Evolutionary conservation across 352 stramenopile species (phyloP).

Genomic region (Pythium rhizo-oryzae): DNA sequence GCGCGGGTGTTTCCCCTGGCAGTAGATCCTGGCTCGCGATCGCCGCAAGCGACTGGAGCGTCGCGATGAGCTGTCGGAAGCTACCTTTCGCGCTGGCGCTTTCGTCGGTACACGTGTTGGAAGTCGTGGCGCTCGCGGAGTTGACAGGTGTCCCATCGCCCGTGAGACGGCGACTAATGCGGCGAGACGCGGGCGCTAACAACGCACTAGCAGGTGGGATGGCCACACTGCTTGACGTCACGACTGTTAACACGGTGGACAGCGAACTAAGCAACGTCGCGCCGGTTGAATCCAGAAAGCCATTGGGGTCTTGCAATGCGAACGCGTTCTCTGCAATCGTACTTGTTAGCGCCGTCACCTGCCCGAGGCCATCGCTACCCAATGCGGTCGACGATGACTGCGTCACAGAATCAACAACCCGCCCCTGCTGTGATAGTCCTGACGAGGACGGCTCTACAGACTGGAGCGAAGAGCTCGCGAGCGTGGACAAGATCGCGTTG

Average conservation of each 20-base stretch:
- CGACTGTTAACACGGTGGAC: constrained; percentile 41
- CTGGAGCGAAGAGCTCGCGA: constrained; percentile 28
- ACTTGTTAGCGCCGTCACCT: constrained; percentile 46
- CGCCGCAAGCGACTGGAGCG: constrained; percentile 53
- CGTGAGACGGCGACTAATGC: constrained; percentile 1
- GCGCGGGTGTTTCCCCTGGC: constrained; percentile 37
- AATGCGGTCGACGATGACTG: constrained; percentile 42
- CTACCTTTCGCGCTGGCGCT: constrained; percentile 23
- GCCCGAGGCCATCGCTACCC: constrained; percentile 28
- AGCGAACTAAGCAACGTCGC: constrained; percentile 49
- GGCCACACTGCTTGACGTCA: neutral
- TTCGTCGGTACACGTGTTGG: constrained; percentile 16
- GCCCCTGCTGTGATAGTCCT: constrained; percentile 54
- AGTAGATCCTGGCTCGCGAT: constrained; percentile 57
- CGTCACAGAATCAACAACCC: constrained; percentile 49
- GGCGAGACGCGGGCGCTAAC: neutral
- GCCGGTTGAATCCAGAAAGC: constrained; percentile 48
- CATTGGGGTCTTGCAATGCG: constrained; percentile 33
- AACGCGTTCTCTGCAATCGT: constrained; percentile 53
- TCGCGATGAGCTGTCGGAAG: constrained; percentile 41
- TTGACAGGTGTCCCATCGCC: neutral
- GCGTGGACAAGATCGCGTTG: constrained; percentile 45
- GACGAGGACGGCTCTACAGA: constrained; percentile 45
- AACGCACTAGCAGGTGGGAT: neutral
- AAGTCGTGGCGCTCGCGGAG: neutral